Percentiles rank a stretch among this genome's conserved stretches.
Conservation (phyloP, 352 stramenopile species). For the Globisporangium yorkense region DNA sequence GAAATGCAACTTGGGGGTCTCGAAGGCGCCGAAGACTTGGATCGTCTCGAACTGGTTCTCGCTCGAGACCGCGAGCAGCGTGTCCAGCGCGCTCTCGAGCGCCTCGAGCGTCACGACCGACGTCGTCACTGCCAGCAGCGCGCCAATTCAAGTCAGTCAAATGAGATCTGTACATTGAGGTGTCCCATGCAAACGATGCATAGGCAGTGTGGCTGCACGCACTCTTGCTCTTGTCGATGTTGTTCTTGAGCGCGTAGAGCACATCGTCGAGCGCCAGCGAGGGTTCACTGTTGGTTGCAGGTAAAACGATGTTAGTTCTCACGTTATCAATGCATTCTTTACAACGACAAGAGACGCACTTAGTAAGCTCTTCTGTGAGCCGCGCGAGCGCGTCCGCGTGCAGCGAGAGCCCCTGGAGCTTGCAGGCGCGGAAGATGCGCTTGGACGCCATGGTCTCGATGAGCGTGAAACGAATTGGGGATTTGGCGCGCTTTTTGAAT, state of each 20-base stretch:
- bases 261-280: conserved; percentile 78
- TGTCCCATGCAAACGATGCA: no score
- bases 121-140: conserved; percentile 49
- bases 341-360: conserved; percentile 20
- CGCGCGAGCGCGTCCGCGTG: conserved; percentile 62
- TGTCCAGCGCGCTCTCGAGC: conserved; percentile 78
- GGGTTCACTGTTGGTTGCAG: conserved; percentile 34
- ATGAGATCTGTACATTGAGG: background rate
- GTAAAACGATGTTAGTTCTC: background rate
- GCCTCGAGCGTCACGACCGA: conserved; percentile 80
- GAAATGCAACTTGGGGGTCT: conserved; percentile 61
- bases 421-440: conserved; percentile 77
- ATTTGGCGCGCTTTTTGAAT: background rate
- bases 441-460: conserved; percentile 47
- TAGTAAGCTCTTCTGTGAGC: conserved; percentile 61
- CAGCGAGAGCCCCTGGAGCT: conserved; percentile 77
- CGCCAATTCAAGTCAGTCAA: background rate
- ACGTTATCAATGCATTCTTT: background rate
- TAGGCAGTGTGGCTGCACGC: conserved; percentile 7
- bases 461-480: background rate
- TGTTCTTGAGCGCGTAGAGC: conserved; percentile 86
- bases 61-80: conserved; percentile 65
- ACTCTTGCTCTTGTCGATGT: conserved; percentile 86
- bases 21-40: conserved; percentile 80
- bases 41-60: conserved; percentile 82